Conservation (phyloP, 106 monocot genomes). For the Amphibolis antarctica region DNA sequence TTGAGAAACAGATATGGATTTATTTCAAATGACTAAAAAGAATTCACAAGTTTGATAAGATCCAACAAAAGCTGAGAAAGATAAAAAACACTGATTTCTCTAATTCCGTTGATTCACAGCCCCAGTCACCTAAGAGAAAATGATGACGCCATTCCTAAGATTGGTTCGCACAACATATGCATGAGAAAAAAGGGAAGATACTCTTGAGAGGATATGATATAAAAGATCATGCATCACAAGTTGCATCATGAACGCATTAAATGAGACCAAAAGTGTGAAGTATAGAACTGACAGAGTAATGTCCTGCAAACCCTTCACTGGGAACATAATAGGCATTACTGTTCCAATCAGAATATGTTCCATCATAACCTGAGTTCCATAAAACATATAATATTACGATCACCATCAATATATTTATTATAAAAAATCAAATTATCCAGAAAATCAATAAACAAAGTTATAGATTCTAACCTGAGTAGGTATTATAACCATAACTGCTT, state of each 20-base stretch:
- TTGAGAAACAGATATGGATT: too few relatives aligned
- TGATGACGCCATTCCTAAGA: too few relatives aligned
- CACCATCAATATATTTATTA: neutral
- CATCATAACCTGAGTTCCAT: slow-evolving; percentile 2
- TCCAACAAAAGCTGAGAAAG: too few relatives aligned
- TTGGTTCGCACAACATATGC: neutral
- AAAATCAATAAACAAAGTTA: neutral
- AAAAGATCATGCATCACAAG: neutral
- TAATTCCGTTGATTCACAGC: too few relatives aligned
- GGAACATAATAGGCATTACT: neutral
- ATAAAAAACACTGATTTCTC: too few relatives aligned
- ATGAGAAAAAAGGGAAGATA: too few relatives aligned
- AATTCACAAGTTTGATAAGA: too few relatives aligned
- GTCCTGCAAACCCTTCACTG: neutral
- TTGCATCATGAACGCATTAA: neutral
- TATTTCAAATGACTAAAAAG: too few relatives aligned
- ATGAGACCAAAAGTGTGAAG: neutral
- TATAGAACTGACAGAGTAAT: slow-evolving; percentile 1
- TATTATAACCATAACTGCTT: neutral
- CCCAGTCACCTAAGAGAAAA: too few relatives aligned
- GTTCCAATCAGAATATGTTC: slow-evolving; percentile 4
- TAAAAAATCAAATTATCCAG: neutral
- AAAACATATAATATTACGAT: neutral
- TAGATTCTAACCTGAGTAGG: neutral
- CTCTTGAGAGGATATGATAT: neutral